These are phyloP conservation scores for Wickerhamomyces sp. DNA, from an alignment of 1,139 yeast genomes.

Conservation along the genomic window DNA sequence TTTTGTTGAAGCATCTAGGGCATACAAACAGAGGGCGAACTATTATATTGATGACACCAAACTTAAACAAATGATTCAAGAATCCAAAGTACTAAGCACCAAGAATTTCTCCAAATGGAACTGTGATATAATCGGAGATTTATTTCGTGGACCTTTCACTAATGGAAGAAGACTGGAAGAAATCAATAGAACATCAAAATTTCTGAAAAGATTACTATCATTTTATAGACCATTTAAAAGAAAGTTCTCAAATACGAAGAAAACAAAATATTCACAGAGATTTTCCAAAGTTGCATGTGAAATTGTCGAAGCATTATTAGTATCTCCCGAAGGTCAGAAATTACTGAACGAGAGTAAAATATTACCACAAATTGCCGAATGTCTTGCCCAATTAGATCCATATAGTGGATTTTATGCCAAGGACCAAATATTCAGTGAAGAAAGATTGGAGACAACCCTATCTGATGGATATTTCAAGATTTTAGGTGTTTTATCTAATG, in stretches of 20 bases:
- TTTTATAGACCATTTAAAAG: conserved; percentile 90
- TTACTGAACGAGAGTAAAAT: conserved; percentile 68
- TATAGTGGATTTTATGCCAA: conserved; percentile 67
- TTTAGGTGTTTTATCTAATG: conserved; percentile 65
- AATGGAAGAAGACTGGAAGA: conserved; percentile 77
- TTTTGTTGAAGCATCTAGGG: conserved; percentile 33
- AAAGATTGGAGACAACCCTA: conserved; percentile 57
- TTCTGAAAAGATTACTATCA: conserved; percentile 76
- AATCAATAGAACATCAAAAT: conserved; percentile 72
- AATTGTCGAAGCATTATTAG: conserved; percentile 61
- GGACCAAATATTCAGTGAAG: conserved; percentile 68
- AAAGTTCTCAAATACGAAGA: conserved; percentile 65
- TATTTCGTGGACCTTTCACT: conserved; percentile 76
- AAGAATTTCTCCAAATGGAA: conserved; percentile 86
- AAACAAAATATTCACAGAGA: conserved; percentile 43
- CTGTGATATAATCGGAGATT: conserved; percentile 65
- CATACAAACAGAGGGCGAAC: conserved; percentile 42
- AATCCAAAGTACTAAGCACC: conserved; percentile 69
- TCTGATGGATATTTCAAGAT: conserved; percentile 75
- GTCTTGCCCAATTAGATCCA: conserved; percentile 83
- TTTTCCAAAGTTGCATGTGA: conserved; percentile 73
- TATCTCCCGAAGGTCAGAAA: conserved; percentile 60
- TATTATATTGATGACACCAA: conserved; percentile 64
- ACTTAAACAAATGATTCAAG: conserved; percentile 60
- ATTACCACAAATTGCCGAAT: conserved; percentile 81